Conservation (phyloP, 2,329 filamentous ascomycete genomes). For the Colletotrichum limetticola region DNA sequence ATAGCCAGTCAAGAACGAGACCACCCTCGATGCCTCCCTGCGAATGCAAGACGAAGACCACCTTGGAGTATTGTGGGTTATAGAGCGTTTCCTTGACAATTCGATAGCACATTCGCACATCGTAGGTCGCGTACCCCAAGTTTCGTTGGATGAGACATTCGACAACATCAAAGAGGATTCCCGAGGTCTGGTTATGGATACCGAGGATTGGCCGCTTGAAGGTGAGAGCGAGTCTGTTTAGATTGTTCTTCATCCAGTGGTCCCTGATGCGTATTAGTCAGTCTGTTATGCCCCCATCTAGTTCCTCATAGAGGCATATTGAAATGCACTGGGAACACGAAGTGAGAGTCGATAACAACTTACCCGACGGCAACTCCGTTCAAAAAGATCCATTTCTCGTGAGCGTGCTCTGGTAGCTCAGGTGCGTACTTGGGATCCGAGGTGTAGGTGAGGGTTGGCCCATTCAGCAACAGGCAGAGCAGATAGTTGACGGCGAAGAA, state of each 20-base stretch:
- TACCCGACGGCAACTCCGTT: constrained; percentile 77
- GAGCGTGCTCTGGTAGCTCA: constrained; percentile 59
- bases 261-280: constrained; percentile 48
- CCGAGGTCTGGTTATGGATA: constrained; percentile 80
- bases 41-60: constrained; percentile 80
- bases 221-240: constrained; percentile 77
- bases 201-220: constrained; percentile 78
- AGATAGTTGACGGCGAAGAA: constrained; percentile 63
- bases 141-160: constrained; percentile 83
- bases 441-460: constrained; percentile 57
- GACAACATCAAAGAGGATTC: constrained; percentile 80
- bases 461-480: constrained; percentile 65
- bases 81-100: constrained; percentile 73
- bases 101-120: constrained; percentile 72
- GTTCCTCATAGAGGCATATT: background rate
- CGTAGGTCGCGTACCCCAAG: constrained; percentile 76
- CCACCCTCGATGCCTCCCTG: constrained; percentile 82
- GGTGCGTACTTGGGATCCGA: constrained; percentile 65
- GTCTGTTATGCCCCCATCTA: background rate
- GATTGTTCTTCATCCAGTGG: constrained; percentile 76
- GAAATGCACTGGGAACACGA: background rate
- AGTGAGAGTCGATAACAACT: constrained; percentile 38
- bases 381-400: constrained; percentile 82
- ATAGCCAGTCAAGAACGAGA: constrained; percentile 79
- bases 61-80: constrained; percentile 71